Evolutionary conservation across 2,329 filamentous ascomycete species (phyloP), one percentile per base, ranked within the genome.

Genomic region (Sarocladiaceae sp.): DNA sequence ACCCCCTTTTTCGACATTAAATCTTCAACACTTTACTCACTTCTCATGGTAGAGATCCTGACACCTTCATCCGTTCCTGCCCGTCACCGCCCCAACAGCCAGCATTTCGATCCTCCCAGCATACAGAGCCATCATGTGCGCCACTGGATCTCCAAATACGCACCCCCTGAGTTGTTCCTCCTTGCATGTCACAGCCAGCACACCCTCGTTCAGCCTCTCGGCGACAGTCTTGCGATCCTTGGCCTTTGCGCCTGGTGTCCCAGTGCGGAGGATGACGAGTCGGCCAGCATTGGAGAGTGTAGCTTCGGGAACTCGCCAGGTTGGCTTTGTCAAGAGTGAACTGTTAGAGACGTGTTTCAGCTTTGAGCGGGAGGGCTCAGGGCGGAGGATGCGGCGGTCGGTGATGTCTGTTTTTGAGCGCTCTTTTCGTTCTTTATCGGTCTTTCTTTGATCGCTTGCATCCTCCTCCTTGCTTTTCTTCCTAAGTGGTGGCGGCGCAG

Each of bases 121-220:
- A 62, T 95, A 95, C 16, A 93, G 57, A 47, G 70, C 78, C 88
- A 95, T 94, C 53, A 81, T 72, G 65, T 94, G 88, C 58, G 81
- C 84, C 33, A 88, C 69, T 0, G 86, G 85, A 58, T 95, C 88
- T 0, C 88, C 88, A 75, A 88, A 95, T 3, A 95, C 70, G 0
- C 89, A 74, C 2, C 70, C 73, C 19, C 83, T 69, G 42, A 95
- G 62, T 56, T 85, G 70, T 33, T 82, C 76, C 50, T 93, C 85
- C 1, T 69, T 76, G 7, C 83, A 75, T 9, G 81, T 73, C 49
- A 82, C 82, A 2, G 86, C 86, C 37, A 85, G 75, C 0, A 89
- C 76, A 4, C 80, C 76, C 40, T 83, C 74, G 47, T 65, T 62
- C 16, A 81, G 63, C 33, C 70, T 60, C 48, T 76, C 70, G 37